Conservation (phyloP, 352 stramenopile species). For the Phytophthora pisi region DNA sequence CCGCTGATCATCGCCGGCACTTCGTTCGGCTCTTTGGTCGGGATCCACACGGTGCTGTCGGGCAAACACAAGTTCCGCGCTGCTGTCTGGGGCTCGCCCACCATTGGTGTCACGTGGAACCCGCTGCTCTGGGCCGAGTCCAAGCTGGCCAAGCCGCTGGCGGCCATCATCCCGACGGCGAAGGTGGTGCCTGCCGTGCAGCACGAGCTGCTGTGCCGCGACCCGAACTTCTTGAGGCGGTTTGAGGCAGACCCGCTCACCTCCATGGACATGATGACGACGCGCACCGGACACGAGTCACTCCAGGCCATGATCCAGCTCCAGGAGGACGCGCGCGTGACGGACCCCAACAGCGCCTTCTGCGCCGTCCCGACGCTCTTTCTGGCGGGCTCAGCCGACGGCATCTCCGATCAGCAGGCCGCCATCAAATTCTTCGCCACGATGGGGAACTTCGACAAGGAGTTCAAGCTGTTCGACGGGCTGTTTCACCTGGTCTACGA, state of each 20-base stretch:
- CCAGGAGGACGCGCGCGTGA: constrained; percentile 35
- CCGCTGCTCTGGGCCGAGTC: constrained; percentile 46
- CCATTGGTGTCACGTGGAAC: constrained; percentile 55
- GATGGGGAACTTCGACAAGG: constrained; percentile 58
- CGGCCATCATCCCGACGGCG: constrained; percentile 37
- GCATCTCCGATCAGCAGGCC: constrained; percentile 49
- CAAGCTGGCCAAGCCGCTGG: constrained; percentile 43
- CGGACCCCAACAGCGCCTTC: constrained; percentile 35
- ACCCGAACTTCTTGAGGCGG: constrained; percentile 46
- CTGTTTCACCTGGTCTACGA: constrained; percentile 65
- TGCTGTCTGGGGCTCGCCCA: constrained; percentile 56
- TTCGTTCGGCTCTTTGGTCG: constrained; percentile 63
- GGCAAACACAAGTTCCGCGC: constrained; percentile 52
- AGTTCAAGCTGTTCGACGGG: constrained; percentile 62
- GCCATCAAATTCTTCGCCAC: constrained; percentile 55
- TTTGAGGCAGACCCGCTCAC: constrained; percentile 58
- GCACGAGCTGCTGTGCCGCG: constrained; percentile 38
- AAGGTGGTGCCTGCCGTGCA: constrained; percentile 60
- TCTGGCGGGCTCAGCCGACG: constrained; percentile 49
- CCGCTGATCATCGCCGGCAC: constrained; percentile 65
- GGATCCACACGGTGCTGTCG: constrained; percentile 56
- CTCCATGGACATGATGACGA: constrained; percentile 48
- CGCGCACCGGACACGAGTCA: constrained; percentile 37
- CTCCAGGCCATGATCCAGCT: constrained; percentile 42
- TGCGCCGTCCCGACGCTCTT: constrained; percentile 38